phyloP scores from a whole-genome alignment of 371 early-diverging fungal genomes.

The Mucor irregularis region DNA sequence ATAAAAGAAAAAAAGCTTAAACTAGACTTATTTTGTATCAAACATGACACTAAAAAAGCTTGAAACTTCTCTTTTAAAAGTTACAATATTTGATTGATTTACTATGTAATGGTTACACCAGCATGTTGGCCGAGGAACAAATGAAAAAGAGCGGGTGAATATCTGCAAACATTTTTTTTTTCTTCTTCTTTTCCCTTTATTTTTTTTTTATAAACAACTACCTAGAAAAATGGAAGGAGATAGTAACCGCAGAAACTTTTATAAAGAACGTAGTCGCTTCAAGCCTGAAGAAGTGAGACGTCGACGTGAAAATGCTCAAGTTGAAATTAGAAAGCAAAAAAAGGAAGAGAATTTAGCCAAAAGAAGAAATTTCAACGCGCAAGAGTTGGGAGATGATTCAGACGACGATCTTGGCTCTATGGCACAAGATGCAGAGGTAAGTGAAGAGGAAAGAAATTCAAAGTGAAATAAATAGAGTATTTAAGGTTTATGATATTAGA shows the following conservation, averaged over 20 bases:
- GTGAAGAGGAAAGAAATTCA: not conserved
- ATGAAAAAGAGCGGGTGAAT: too few relatives aligned
- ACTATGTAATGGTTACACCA: too few relatives aligned
- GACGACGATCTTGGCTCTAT: conserved; percentile 77
- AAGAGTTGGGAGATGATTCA: conserved; percentile 64
- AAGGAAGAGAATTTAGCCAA: conserved; percentile 93
- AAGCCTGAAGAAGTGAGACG: conserved; percentile 92
- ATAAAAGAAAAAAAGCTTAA: too few relatives aligned
- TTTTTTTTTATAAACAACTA: not conserved
- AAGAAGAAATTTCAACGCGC: conserved; percentile 79
- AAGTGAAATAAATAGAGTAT: not conserved
- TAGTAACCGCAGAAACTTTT: conserved; percentile 69
- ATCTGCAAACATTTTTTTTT: conserved; percentile 4
- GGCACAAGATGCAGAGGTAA: conserved; percentile 53
- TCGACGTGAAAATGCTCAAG: conserved; percentile 89
- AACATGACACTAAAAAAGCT: too few relatives aligned
- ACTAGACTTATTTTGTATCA: too few relatives aligned
- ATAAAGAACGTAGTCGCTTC: conserved; percentile 85
- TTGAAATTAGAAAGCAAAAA: conserved; percentile 94
- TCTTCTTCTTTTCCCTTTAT: not conserved
- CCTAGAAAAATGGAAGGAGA: conserved; percentile 53
- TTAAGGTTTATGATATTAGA: too few relatives aligned
- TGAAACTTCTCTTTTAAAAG: too few relatives aligned
- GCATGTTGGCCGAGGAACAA: not conserved
- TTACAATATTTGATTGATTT: too few relatives aligned